phyloP scores from a whole-genome alignment of 805 yeast species.

The Ogataea nonfermentans region DNA sequence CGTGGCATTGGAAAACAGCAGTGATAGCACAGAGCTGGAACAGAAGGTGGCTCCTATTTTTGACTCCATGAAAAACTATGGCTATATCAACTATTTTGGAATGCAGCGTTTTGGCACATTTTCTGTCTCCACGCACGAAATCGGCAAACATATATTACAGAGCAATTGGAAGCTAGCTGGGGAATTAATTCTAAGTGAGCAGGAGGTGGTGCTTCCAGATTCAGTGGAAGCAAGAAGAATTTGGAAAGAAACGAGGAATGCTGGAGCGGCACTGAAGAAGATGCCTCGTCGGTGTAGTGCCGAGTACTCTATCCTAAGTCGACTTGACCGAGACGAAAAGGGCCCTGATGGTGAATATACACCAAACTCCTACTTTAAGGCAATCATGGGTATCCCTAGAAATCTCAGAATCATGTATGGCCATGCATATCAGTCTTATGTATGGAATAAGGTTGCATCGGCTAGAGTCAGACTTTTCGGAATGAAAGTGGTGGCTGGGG shows the following conservation, averaged over 20 bases:
- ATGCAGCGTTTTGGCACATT: constrained; percentile 98
- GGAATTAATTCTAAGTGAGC: constrained; percentile 78
- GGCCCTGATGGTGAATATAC: constrained; percentile 46
- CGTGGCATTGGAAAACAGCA: constrained; percentile 40
- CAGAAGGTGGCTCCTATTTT: constrained; percentile 52
- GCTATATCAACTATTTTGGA: constrained; percentile 95
- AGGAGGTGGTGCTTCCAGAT: constrained; percentile 78
- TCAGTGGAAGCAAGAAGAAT: constrained; percentile 78
- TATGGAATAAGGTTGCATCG: constrained; percentile 89
- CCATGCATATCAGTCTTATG: constrained; percentile 94
- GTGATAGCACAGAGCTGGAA: constrained; percentile 37
- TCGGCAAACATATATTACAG: constrained; percentile 71
- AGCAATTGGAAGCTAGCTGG: constrained; percentile 80
- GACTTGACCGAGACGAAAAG: constrained; percentile 51
- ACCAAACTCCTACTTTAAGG: constrained; percentile 63
- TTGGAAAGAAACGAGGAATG: constrained; percentile 74
- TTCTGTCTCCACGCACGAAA: constrained; percentile 83
- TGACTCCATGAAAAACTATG: constrained; percentile 56
- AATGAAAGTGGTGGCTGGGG: constrained; percentile 70
- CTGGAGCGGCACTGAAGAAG: constrained; percentile 57
- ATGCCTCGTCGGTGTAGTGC: constrained; percentile 93
- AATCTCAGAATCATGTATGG: constrained; percentile 92
- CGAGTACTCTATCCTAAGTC: constrained; percentile 67
- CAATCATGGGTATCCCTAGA: constrained; percentile 87
- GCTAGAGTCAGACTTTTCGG: constrained; percentile 74